These are phyloP conservation scores for Somion occarium DNA, from an alignment of 1,284 basidiomycete genomes.

Conservation along the genomic window DNA sequence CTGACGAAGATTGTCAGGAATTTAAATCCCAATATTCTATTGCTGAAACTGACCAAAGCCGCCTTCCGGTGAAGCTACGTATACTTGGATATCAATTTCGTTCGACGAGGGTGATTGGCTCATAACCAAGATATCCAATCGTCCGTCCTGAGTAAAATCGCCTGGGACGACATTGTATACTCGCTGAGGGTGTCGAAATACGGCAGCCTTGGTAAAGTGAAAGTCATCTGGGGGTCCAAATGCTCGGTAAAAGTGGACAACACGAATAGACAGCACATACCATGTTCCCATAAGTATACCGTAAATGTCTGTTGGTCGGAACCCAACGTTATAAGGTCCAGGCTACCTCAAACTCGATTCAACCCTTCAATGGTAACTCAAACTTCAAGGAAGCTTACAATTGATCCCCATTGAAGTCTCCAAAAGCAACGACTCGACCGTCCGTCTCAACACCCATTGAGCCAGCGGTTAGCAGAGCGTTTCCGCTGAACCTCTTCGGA, in stretches of 20 bases:
- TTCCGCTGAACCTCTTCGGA: conserved; percentile 82
- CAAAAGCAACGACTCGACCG: conserved; percentile 80
- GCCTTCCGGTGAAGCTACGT: conserved; percentile 56
- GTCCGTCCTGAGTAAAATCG: conserved; percentile 91
- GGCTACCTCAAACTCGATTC: conserved; percentile 43
- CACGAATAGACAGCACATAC: conserved; percentile 36
- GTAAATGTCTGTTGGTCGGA: conserved; percentile 70
- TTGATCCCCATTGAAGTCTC: conserved; percentile 95
- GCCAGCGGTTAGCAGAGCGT: conserved; percentile 80
- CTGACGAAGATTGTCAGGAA: conserved; percentile 20
- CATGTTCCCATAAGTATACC: conserved; percentile 82
- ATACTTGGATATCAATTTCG: conserved; percentile 64
- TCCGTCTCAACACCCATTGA: conserved; percentile 72
- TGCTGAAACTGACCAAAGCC: conserved; percentile 52
- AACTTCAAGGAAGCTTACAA: too few relatives aligned
- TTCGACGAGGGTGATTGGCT: conserved; percentile 43
- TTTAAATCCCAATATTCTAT: neutral
- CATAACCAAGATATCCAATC: conserved; percentile 89
- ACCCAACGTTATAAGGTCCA: conserved; percentile 79
- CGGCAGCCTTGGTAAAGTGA: conserved; percentile 48
- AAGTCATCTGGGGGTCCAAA: conserved; percentile 46
- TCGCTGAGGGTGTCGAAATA: conserved; percentile 49
- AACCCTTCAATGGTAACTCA: too few relatives aligned
- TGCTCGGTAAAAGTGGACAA: neutral
- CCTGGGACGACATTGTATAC: conserved; percentile 84